Percentiles rank a stretch among this genome's conserved stretches.
Evolutionary conservation across 306 rosid genomes (phyloP).

Genomic region (Quercus alba): DNA sequence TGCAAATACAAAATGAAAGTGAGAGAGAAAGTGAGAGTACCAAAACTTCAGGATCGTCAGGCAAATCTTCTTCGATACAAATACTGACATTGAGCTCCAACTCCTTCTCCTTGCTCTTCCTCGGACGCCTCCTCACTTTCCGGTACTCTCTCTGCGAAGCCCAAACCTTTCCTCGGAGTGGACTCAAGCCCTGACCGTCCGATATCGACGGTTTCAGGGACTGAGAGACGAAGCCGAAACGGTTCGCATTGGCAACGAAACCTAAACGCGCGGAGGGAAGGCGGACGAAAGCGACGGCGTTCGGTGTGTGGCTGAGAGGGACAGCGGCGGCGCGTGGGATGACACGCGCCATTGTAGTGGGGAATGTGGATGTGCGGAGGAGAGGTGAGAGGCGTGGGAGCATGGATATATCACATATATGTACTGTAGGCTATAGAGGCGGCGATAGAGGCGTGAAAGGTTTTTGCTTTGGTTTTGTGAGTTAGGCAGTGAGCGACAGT

Average conservation of each 20-base stretch:
- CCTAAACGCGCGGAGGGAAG: constrained; percentile 6
- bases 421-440: background rate
- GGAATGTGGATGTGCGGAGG: constrained; percentile 33
- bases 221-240: background rate
- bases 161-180: constrained; percentile 16
- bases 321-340: constrained; percentile 34
- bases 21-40: constrained; percentile 23
- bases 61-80: constrained; percentile 72
- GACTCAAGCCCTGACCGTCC: constrained; percentile 21
- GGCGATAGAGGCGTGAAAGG: background rate
- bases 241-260: background rate
- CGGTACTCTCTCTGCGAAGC: constrained; percentile 61
- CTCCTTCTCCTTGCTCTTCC: constrained; percentile 53
- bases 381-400: constrained; percentile 39
- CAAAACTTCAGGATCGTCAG: constrained; percentile 68
- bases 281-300: constrained; percentile 3
- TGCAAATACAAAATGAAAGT: background rate
- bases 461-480: background rate
- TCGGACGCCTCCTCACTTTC: constrained; percentile 47
- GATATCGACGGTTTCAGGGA: constrained; percentile 22
- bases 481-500: background rate
- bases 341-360: constrained; percentile 52
- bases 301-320: constrained; percentile 7
- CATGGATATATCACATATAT: constrained; percentile 13
- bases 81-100: constrained; percentile 60